Base-by-base conservation (phyloP, 176 grass and related monocot genomes). In the Carex kokanica region DNA sequence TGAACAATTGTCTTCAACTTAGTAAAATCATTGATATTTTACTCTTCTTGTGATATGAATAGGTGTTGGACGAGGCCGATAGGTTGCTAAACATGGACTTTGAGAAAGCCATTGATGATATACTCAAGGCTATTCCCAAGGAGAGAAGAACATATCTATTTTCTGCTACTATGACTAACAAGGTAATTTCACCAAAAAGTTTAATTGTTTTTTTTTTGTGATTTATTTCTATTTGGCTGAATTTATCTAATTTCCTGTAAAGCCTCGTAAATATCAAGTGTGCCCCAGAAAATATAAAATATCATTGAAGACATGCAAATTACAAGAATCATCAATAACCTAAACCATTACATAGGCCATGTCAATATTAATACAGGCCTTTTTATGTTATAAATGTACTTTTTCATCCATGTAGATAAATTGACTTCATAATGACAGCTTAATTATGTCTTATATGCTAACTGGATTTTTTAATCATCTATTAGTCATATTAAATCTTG, bases 161-260 rank as follows among this genome's bases (percentile, higher is more conserved):
- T 81, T 98, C 95, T 84, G 95, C 95, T 12, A 95, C 92, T 34
- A 98, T 98, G 93, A 95, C 95, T 3, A 91, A 95, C 81, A 98
- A 98, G 91, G 92, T 98, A 74, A 31, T 40, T 47, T 75, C 43
- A 45, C 43, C 8, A 9, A 56, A 21, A 21, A 60, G 58, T 60
- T 60, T 0, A 21, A 23, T 45, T 45, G 43, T 24, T 52, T 7
- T 8, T 23, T 23, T 60, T 20, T 41, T 0, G 8, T 70, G 66
- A 17, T 43, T 43, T 12, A 8, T 17, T 38, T 38, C 18, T 45
- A 4, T 41, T 65, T 1, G 63, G 12, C 27, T 32, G 27, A 32
- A 65, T 65, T 15, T 65, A 65, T 65, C 27, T 6, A 14, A 31
- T 64, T 64, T 29, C 61, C 60, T 61, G 20, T 23, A 13, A 31